phyloP scores from a whole-genome alignment of 371 early-diverging fungal species.

The Mortierella sp. region DNA sequence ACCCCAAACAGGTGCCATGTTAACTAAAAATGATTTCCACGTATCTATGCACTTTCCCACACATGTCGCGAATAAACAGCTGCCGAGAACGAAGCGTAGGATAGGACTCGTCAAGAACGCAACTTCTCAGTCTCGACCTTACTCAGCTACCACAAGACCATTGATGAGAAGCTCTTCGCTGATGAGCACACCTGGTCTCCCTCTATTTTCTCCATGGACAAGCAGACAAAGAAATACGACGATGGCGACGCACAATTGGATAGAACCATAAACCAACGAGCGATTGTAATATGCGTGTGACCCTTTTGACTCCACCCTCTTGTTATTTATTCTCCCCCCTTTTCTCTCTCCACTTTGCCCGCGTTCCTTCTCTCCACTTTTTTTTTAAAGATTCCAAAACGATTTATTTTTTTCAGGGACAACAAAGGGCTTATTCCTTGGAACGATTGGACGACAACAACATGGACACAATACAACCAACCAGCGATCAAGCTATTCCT shows the following conservation, averaged over 20 bases:
- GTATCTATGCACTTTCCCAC: background rate
- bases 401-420: background rate
- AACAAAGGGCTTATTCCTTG: background rate
- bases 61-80: background rate
- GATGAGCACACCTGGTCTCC: background rate
- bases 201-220: background rate
- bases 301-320: background rate
- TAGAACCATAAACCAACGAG: background rate
- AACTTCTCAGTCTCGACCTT: no score
- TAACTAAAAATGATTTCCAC: background rate
- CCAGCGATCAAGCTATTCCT: background rate
- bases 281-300: background rate
- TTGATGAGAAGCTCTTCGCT: no score
- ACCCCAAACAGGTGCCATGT: background rate
- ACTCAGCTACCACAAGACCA: no score
- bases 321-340: background rate
- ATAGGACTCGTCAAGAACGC: no score
- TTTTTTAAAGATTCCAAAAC: background rate
- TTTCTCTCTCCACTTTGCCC: background rate
- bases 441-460: background rate
- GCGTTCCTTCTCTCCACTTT: conserved; percentile 1
- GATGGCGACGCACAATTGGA: background rate
- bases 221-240: background rate
- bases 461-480: background rate
- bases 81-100: background rate